phyloP scores from a whole-genome alignment of 2,329 filamentous ascomycete genomes.

The Neophaeococcomyces aloes region DNA sequence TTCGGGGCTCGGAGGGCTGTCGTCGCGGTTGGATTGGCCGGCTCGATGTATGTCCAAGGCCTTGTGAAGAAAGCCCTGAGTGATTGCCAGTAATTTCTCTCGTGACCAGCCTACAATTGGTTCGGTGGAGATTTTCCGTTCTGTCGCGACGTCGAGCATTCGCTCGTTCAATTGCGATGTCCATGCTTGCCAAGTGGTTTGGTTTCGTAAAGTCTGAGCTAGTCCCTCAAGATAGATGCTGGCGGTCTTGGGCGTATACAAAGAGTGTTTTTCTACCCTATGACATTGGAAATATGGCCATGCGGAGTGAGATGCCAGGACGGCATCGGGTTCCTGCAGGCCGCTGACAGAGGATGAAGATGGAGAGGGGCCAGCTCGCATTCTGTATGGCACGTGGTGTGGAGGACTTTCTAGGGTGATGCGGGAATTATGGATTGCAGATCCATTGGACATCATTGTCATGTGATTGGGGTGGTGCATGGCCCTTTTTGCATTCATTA shows the following conservation, averaged over 20 bases:
- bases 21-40: slow-evolving; percentile 27
- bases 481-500: slow-evolving; percentile 15
- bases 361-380: slow-evolving; percentile 16
- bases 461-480: slow-evolving; percentile 18
- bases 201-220: slow-evolving; percentile 41
- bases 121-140: slow-evolving; percentile 38
- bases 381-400: slow-evolving; percentile 12
- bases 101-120: slow-evolving; percentile 46
- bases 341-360: slow-evolving; percentile 17
- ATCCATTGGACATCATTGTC: slow-evolving; percentile 12
- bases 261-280: slow-evolving; percentile 36
- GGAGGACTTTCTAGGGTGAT: slow-evolving; percentile 16
- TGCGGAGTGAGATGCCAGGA: slow-evolving; percentile 41
- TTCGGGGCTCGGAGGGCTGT: slow-evolving; percentile 30
- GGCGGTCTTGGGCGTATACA: slow-evolving; percentile 41
- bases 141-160: slow-evolving; percentile 34
- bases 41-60: slow-evolving; percentile 53
- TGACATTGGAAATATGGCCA: slow-evolving; percentile 46
- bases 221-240: slow-evolving; percentile 41
- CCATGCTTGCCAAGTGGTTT: slow-evolving; percentile 44
- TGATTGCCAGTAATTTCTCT: slow-evolving; percentile 61
- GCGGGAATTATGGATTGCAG: slow-evolving; percentile 12
- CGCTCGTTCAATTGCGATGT: slow-evolving; percentile 37
- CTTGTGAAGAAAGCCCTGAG: slow-evolving; percentile 59
- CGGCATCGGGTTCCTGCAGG: slow-evolving; percentile 35